Base-by-base conservation (phyloP, 305 asterid species). In the Andrographis paniculata region DNA sequence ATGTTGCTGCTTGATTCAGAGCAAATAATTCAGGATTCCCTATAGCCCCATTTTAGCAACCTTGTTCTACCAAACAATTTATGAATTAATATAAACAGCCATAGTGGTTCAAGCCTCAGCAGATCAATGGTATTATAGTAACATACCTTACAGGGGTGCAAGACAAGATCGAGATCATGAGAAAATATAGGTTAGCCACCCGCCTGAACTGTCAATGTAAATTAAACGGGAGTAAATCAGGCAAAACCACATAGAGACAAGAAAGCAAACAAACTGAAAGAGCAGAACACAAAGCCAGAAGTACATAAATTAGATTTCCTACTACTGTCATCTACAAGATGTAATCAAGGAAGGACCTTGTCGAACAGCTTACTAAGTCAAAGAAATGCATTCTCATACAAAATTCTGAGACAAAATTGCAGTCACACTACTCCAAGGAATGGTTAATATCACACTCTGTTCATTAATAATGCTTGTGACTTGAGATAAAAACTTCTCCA, bases 151-250 rank as follows among this genome's bases (percentile, higher is more conserved):
- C 71, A 19, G 99, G 99, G 64, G 99, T 92, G 73, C 95, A 92
- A 47, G 99, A 92, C 81, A 92, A 65, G 69, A 87, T 78, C 55
- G 99, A 92, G 68, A 92, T 92, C 93, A 84, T 77, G 62, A 92
- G 95, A 68, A 87, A 92, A 76, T 92, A 92, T 71, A 87, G 91
- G 79, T 92, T 92, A 63, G 99, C 99, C 93, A 92, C 99, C 85
- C 99, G 87, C 78, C 95, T 88, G 83, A 92, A 87, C 99, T 92
- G 99, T 76, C 95, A 68, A 65, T 58, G 63, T 52, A 69, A 59
- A 73, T 53, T 53, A 52, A 71, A 60, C 50, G 62, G 50, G 56
- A 60, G 56, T 42, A 64, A 62, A 80, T 79, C 70, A 67, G 77
- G 63, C 56, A 60, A 70, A 73, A 56, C 45, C 53, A 62, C n/a